A percentile compares a stretch with the other conserved stretches of the same genome.
Conservation (phyloP, 768 basidiomycete genomes). For the Suillus bovinus region DNA sequence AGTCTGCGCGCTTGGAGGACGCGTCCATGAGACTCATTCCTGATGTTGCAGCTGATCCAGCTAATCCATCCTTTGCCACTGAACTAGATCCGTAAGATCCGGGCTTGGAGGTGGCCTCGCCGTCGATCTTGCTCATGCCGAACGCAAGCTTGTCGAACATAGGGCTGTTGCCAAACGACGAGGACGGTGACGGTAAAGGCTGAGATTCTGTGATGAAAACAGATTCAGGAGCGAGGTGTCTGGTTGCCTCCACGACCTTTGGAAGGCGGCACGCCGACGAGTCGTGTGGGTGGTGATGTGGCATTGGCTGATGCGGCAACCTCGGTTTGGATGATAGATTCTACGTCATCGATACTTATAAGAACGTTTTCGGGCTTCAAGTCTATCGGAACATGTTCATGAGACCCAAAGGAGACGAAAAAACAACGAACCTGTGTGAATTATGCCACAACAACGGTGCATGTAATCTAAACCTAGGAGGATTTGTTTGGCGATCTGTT, state of each 20-base stretch:
- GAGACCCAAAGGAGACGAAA: constrained; percentile 2
- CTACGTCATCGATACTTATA: constrained; percentile 96
- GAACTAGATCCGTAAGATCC: constrained; percentile 32
- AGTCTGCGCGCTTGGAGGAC: constrained; percentile 30
- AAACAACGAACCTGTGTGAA: constrained; percentile 74
- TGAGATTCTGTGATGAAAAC: constrained; percentile 91
- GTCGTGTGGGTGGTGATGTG: constrained; percentile 48
- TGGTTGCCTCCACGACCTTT: constrained; percentile 96
- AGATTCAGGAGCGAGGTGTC: constrained; percentile 82
- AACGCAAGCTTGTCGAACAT: constrained; percentile 88
- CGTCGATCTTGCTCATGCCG: constrained; percentile 89
- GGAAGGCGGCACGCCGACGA: constrained; percentile 91
- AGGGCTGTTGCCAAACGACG: constrained; percentile 68
- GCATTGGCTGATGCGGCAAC: constrained; percentile 46
- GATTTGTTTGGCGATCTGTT: constrained; percentile 96
- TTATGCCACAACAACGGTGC: constrained; percentile 95
- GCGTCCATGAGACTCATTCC: constrained; percentile 16
- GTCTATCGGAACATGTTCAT: constrained; percentile 46
- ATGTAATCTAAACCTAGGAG: constrained; percentile 96
- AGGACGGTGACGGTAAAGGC: constrained; percentile 85
- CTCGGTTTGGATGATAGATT: constrained; percentile 86
- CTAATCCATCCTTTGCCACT: constrained; percentile 21
- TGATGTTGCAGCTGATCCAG: constrained; percentile 20
- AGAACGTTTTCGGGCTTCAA: constrained; percentile 98
- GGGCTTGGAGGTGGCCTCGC: constrained; percentile 37